Conservation (phyloP, 352 stramenopile genomes). For the Phytophthora sojae region DNA sequence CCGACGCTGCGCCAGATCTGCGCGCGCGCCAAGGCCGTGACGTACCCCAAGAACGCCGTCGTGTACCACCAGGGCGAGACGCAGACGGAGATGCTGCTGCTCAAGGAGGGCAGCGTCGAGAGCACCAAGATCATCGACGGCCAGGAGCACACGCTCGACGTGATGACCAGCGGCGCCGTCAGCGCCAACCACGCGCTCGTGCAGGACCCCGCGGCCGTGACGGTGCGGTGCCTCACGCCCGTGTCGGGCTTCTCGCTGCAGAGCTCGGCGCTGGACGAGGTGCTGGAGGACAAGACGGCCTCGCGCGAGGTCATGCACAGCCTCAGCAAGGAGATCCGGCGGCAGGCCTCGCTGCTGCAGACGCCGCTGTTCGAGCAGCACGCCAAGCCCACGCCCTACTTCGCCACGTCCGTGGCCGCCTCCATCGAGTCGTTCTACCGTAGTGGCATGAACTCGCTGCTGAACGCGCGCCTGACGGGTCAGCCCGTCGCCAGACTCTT, state of each 20-base stretch:
- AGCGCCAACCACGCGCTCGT: constrained; percentile 86
- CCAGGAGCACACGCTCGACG: constrained; percentile 79
- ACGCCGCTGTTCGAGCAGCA: constrained; percentile 93
- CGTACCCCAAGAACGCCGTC: constrained; percentile 76
- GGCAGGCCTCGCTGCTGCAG: constrained; percentile 83
- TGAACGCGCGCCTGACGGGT: constrained; percentile 89
- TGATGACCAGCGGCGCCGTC: constrained; percentile 60
- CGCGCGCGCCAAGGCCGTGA: constrained; percentile 61
- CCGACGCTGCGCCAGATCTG: constrained; percentile 84
- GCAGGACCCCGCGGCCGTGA: constrained; percentile 81
- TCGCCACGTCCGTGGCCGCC: constrained; percentile 91
- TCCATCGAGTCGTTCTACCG: constrained; percentile 94
- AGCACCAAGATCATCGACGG: constrained; percentile 85
- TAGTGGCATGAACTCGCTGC: constrained; percentile 91
- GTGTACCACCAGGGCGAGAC: constrained; percentile 84
- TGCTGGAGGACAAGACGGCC: constrained; percentile 78
- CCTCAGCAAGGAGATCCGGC: constrained; percentile 90
- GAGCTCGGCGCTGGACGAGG: constrained; percentile 68
- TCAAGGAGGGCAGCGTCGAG: constrained; percentile 71
- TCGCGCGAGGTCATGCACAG: constrained; percentile 89
- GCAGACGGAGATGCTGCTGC: constrained; percentile 84
- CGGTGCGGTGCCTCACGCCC: constrained; percentile 80
- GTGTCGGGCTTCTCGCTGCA: constrained; percentile 83
- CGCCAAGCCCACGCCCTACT: constrained; percentile 90
- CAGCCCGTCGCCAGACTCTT: constrained; percentile 87